Base-by-base conservation (phyloP, 2,329 filamentous ascomycete genomes). In the Leptosphaerulina australis region DNA sequence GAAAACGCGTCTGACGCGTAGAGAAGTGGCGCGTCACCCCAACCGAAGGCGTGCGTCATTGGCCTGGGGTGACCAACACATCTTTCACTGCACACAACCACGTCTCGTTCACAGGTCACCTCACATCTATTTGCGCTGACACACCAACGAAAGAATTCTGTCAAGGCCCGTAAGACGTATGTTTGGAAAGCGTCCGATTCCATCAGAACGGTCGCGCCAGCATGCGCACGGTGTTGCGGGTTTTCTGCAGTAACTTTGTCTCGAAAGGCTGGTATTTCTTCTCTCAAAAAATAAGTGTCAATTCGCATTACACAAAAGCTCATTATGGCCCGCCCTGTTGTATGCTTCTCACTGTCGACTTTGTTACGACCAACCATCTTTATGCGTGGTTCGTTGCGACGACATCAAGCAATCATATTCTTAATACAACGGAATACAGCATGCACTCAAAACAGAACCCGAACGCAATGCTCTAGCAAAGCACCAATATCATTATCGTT, bases 1-100 rank as follows among this genome's bases (percentile, higher is more conserved):
- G 50, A 18, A 22, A 34, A 48, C 50, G 50, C 50, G 50, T 53
- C 44, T 10, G 28, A 53, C 50, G 50, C 50, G 50, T 53, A 21
- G 15, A 34, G 21, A 29, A 12, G 35, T 47, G 33, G 40, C 41
- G 48, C 41, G 45, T 49, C 36, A 29, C 17, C 24, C 38, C 17
- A 21, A 34, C 34, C 22, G 22, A 28, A 30, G 12, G 22, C 6
- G 17, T 41, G 48, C 31, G 43, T 46, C 36, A 37, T 43, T 43
- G 41, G 37, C 15, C 36, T 24, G 1, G 20, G 43, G 34, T 35
- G 45, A 17, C 38, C 10, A 9, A 9, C n/a, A 18, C 20, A 22
- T 17, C n/a, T 28, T 18, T 22, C 26, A 17, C 22, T 9, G 10
- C 31, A 35, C 22, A 6, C n/a, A 21, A 31, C 24, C 18, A 10